A percentile compares a stretch with the other conserved stretches of the same genome.
Evolutionary conservation across 257 asterid genomes (phyloP).

Genomic region (Pogostemon cablin): DNA sequence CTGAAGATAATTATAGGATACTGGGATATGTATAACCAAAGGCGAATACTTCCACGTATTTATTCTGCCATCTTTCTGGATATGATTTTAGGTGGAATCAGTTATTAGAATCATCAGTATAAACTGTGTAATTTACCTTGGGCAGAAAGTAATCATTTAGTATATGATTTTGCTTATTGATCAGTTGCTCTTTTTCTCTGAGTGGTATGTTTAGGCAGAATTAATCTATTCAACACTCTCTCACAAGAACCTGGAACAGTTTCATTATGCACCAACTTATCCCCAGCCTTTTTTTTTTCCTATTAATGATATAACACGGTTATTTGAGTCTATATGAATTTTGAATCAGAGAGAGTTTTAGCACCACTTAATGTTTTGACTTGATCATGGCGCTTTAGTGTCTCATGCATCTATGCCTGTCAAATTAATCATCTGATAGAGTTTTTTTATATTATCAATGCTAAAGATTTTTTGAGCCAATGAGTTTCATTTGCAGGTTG

Average conservation of each 20-base stretch:
- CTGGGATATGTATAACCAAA: conserved; percentile 1
- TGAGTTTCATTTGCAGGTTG: conserved; percentile 64
- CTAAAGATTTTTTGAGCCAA: conserved; percentile 24
- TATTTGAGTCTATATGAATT: neutral
- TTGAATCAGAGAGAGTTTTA: neutral
- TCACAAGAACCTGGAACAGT: neutral
- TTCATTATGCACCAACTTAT: conserved; percentile 9
- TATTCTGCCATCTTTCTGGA: conserved; percentile 7
- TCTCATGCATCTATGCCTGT: conserved; percentile 12
- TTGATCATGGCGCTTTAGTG: conserved; percentile 7
- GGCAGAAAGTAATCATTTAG: neutral
- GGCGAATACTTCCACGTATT: neutral
- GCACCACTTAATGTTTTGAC: neutral
- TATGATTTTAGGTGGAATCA: neutral
- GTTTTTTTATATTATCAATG: neutral
- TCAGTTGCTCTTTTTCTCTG: neutral
- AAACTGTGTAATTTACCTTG: conserved; percentile 2
- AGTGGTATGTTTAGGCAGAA: neutral
- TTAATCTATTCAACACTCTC: conserved; percentile 11
- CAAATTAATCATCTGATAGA: neutral
- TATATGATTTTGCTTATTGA: conserved; percentile 16
- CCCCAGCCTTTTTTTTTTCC: conserved; percentile 6
- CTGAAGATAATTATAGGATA: neutral
- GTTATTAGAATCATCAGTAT: neutral
- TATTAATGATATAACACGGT: neutral